Conservation (phyloP, 768 basidiomycete genomes). For the Agaricus subrufescens region DNA sequence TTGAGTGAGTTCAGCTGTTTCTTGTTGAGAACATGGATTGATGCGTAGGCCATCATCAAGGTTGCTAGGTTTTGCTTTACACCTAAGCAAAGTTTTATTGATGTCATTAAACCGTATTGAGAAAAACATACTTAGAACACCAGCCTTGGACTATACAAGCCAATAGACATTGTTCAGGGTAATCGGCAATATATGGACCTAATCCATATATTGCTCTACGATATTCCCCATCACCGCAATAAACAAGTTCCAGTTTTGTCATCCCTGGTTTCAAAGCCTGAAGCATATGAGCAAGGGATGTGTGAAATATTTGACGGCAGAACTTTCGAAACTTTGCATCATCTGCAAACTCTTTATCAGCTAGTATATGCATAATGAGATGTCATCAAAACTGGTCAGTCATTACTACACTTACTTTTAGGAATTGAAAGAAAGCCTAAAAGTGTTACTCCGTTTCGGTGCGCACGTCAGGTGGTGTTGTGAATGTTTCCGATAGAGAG, state of each 20-base stretch:
- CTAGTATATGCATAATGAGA: background rate
- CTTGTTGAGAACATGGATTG: background rate
- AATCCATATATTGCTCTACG: slow-evolving; percentile 18
- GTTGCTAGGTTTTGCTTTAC: background rate
- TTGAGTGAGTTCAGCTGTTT: background rate
- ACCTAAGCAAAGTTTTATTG: too few species aligned
- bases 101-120: too few species aligned
- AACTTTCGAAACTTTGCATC: background rate
- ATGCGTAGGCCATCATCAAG: background rate
- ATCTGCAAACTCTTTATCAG: background rate
- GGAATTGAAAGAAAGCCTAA: slow-evolving; percentile 24
- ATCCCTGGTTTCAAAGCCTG: background rate
- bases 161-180: slow-evolving; percentile 22
- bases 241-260: slow-evolving; percentile 13
- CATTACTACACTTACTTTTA: slow-evolving; percentile 15
- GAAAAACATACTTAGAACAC: slow-evolving; percentile 27
- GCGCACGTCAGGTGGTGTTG: slow-evolving; percentile 25
- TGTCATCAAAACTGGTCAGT: background rate
- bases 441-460: slow-evolving; percentile 22
- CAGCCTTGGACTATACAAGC: slow-evolving; percentile 20
- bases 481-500: slow-evolving; percentile 26
- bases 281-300: background rate
- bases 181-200: slow-evolving; percentile 26
- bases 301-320: background rate
- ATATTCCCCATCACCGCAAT: slow-evolving; percentile 22